These are phyloP conservation scores for Fusarium agapanthi DNA, from an alignment of 2,329 filamentous ascomycete genomes.

Conservation along the genomic window DNA sequence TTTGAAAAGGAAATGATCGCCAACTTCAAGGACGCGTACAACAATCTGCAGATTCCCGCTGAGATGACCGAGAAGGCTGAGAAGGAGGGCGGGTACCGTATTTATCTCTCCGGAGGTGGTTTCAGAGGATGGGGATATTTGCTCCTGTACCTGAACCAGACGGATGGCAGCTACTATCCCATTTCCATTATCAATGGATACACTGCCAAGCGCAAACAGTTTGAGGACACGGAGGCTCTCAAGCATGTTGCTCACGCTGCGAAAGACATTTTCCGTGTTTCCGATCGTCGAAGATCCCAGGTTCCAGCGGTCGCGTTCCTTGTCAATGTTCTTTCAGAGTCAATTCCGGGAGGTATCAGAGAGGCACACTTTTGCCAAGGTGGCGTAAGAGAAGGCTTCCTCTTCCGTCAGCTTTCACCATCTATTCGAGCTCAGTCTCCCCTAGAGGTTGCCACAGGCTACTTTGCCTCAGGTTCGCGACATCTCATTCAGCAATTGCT, in stretches of 20 bases:
- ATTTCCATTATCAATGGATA: slow-evolving; percentile 79
- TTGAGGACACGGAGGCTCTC: slow-evolving; percentile 57
- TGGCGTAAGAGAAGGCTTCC: slow-evolving; percentile 72
- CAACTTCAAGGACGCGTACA: slow-evolving; percentile 62
- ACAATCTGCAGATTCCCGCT: slow-evolving; percentile 61
- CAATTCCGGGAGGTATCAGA: slow-evolving; percentile 66
- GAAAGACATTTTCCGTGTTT: slow-evolving; percentile 66
- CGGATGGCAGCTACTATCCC: slow-evolving; percentile 68
- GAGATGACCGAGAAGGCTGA: slow-evolving; percentile 56
- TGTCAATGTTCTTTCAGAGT: slow-evolving; percentile 68
- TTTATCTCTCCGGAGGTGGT: slow-evolving; percentile 76
- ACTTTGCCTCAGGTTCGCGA: slow-evolving; percentile 59
- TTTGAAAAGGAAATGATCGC: slow-evolving; percentile 60
- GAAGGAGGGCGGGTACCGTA: slow-evolving; percentile 58
- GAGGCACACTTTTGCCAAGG: slow-evolving; percentile 75
- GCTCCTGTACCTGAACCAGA: slow-evolving; percentile 65
- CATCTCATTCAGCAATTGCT: slow-evolving; percentile 58
- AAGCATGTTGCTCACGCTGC: slow-evolving; percentile 48
- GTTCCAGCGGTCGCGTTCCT: slow-evolving; percentile 75
- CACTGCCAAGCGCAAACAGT: slow-evolving; percentile 57
- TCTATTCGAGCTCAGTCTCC: slow-evolving; percentile 62
- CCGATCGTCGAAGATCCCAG: slow-evolving; percentile 69
- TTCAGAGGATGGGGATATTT: slow-evolving; percentile 78
- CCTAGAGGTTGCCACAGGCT: slow-evolving; percentile 65
- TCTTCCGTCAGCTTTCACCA: slow-evolving; percentile 63